Conservation (phyloP, 768 basidiomycete genomes). For the Russula earlei region DNA sequence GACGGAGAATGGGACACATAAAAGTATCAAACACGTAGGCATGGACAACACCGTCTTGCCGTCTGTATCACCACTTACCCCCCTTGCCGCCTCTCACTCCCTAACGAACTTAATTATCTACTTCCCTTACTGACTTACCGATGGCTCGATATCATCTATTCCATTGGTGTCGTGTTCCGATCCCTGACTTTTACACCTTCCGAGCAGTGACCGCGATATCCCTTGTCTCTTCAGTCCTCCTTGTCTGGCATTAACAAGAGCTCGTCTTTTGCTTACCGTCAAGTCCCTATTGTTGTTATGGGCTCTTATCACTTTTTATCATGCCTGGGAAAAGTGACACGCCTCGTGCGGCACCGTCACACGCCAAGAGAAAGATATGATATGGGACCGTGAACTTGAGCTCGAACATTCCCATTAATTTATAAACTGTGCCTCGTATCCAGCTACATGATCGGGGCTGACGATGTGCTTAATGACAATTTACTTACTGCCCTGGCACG, state of each 20-base stretch:
- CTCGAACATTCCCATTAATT: not conserved
- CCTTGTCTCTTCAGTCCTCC: not conserved
- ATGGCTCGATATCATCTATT: conserved; percentile 16
- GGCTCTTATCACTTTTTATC: not conserved
- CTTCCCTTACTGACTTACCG: conserved; percentile 17
- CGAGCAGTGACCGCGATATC: not conserved
- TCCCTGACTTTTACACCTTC: too few species aligned
- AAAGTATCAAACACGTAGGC: conserved; percentile 18
- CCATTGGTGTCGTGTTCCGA: conserved; percentile 8
- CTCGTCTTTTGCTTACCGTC: not conserved
- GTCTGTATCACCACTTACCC: conserved; percentile 12
- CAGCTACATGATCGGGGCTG: too few species aligned
- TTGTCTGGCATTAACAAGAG: not conserved
- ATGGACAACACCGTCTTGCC: conserved; percentile 13
- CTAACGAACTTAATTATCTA: conserved; percentile 18
- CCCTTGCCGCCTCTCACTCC: conserved; percentile 1
- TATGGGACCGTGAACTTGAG: too few species aligned
- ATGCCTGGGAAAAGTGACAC: not conserved
- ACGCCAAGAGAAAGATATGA: not conserved
- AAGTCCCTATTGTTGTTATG: too few species aligned
- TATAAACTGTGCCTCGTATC: not conserved
- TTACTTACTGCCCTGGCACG: too few species aligned
- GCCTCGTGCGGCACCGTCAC: not conserved
- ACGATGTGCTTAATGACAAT: too few species aligned
- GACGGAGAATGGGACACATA: conserved; percentile 11